phyloP scores from a whole-genome alignment of 2,329 filamentous ascomycete genomes.

The Diplodia sapinea region DNA sequence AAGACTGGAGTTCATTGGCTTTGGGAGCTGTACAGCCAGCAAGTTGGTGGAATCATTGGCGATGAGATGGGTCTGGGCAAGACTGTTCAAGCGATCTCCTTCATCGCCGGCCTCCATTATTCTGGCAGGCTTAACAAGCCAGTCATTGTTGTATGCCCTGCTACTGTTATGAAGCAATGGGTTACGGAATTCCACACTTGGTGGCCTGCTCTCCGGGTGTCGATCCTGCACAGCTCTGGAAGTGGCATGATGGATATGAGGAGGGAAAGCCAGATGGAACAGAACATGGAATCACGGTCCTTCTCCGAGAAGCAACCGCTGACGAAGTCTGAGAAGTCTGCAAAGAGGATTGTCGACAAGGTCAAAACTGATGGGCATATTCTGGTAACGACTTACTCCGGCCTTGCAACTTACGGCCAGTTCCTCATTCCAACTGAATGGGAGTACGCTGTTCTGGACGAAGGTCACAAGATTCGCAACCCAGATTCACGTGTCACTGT shows the following conservation, averaged over 20 bases:
- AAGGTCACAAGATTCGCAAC: conserved; percentile 98
- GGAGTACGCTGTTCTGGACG: conserved; percentile 93
- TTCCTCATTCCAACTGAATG: conserved; percentile 82
- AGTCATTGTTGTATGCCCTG: conserved; percentile 89
- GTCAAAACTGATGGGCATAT: conserved; percentile 88
- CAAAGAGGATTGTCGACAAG: conserved; percentile 78
- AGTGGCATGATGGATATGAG: conserved; percentile 90
- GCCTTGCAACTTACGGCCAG: conserved; percentile 89
- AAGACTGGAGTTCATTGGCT: conserved; percentile 98
- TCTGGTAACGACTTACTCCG: conserved; percentile 92
- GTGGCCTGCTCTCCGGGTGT: conserved; percentile 99
- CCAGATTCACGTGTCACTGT: conserved; percentile 94
- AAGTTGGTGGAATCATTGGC: conserved; percentile 91
- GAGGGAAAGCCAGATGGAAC: conserved; percentile 66
- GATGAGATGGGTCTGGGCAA: conserved; percentile 99
- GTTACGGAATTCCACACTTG: conserved; percentile 97
- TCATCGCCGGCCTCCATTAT: conserved; percentile 89
- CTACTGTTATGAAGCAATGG: conserved; percentile 96
- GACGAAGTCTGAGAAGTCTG: conserved; percentile 69
- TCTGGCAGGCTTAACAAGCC: conserved; percentile 84
- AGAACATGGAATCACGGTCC: conserved; percentile 57
- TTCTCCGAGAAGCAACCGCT: conserved; percentile 34
- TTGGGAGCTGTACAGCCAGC: conserved; percentile 86
- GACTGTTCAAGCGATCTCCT: conserved; percentile 81
- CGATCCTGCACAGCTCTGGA: conserved; percentile 91